Evolutionary conservation across 1,139 yeast species (phyloP), one percentile per base, ranked within the genome.

Genomic region (Arxiozyma heterogenica): DNA sequence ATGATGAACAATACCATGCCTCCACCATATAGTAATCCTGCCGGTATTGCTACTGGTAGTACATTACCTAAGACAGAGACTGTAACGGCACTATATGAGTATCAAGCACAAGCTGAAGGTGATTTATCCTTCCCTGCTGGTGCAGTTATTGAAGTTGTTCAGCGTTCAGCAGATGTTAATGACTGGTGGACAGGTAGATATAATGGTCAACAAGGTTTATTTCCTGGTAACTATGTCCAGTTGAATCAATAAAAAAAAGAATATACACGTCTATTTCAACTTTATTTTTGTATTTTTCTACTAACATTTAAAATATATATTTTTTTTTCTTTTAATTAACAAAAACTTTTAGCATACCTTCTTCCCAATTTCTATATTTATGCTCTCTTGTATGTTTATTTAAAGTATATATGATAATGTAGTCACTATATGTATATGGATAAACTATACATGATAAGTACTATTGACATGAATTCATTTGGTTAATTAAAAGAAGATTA

Each of bases 121-220:
- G 98, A 93, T 66, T 77, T 93, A 65, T 73, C 86, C 20, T 86
- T 93, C 73, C 79, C 83, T 43, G 96, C 96, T 0, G 98, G 98
- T 22, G 88, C 93, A 9, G 79, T 82, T 42, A 90, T 93, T 62
- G 90, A 88, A 63, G 77, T 93, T 55, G 79, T 90, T 7, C 88
- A 89, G 66, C 83, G 87, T 64, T 85, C 95, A 1, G 77, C 81
- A 0, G 96, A 90, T 67, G 78, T 83, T 53, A 89, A 89, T 64
- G 98, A 96, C 3, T 93, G 98, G 98, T 93, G 98, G 98, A 88
- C 96, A 0, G 98, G 98, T n/a, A 75, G 77, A 53, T 75, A 80
- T 61, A 88, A 90, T 64, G 97, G 97, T 12, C 84, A 78, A 58
- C 83, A 84, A 54, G 98, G 98, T 53, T 87, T 84, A 8, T 93